A percentile compares a stretch with the other conserved stretches of the same genome.
These are phyloP conservation scores for Glarea lozoyensis DNA, from an alignment of 495 filamentous ascomycete genomes.

Conservation along the genomic window DNA sequence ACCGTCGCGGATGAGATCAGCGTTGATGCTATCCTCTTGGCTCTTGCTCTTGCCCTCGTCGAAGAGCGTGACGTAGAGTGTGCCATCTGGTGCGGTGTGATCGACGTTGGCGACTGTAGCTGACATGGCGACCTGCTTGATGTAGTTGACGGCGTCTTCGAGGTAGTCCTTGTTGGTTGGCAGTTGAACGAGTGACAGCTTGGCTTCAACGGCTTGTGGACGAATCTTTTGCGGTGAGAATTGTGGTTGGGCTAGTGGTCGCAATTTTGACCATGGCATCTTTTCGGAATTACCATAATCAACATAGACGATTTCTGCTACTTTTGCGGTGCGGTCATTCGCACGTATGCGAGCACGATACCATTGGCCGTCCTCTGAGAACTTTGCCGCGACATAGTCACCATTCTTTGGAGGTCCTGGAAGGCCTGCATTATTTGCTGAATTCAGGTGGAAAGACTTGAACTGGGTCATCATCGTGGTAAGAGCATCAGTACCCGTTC, in stretches of 20 bases:
- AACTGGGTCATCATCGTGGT: constrained; percentile 83
- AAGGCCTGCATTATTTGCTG: constrained; percentile 61
- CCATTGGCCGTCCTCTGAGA: constrained; percentile 81
- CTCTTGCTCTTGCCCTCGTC: constrained; percentile 56
- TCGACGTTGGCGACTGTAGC: constrained; percentile 89
- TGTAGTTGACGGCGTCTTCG: constrained; percentile 60
- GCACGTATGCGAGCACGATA: constrained; percentile 87
- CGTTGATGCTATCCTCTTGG: constrained; percentile 66
- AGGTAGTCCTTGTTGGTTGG: constrained; percentile 72
- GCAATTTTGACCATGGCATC: constrained; percentile 72
- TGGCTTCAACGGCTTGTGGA: constrained; percentile 78
- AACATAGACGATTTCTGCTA: constrained; percentile 84
- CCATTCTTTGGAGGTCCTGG: constrained; percentile 78
- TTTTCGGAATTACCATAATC: constrained; percentile 95
- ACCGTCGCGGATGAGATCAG: constrained; percentile 72
- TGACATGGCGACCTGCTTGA: constrained; percentile 54
- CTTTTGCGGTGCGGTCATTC: constrained; percentile 82
- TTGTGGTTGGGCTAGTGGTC: constrained; percentile 66
- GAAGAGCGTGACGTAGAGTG: constrained; percentile 76
- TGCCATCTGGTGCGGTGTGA: constrained; percentile 59
- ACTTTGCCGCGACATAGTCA: constrained; percentile 82
- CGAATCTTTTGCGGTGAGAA: constrained; percentile 74
- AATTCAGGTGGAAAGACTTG: constrained; percentile 72
- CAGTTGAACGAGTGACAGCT: constrained; percentile 82
- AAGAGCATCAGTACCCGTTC: constrained; percentile 70